A percentile compares a stretch with the other conserved stretches of the same genome.
These are phyloP conservation scores for Naegleria gruberi DNA, from an alignment of 208 protist species.

Conservation along the genomic window DNA sequence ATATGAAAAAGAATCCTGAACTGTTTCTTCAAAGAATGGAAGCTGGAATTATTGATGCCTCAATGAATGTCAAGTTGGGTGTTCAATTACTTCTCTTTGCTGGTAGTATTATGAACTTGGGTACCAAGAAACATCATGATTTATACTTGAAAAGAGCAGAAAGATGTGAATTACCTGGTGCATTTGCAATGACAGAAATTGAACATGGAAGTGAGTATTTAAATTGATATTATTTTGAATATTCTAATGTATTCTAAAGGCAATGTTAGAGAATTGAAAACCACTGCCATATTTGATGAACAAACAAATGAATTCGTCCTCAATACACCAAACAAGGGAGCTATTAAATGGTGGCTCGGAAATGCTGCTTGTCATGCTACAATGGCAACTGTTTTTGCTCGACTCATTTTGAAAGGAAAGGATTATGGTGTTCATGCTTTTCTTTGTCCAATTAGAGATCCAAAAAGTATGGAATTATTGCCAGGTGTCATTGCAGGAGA, in stretches of 20 bases:
- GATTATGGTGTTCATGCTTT: constrained; percentile 20
- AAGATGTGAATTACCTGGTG: constrained; percentile 30
- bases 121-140: constrained; percentile 52
- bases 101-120: constrained; percentile 56
- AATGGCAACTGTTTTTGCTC: background rate
- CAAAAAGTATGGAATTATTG: background rate
- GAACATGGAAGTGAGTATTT: constrained; percentile 39
- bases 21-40: background rate
- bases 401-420: constrained; percentile 3
- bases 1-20: background rate
- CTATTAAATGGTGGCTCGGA: constrained; percentile 32
- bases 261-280: constrained; percentile 40
- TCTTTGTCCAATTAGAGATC: constrained; percentile 15
- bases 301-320: constrained; percentile 24
- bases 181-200: constrained; percentile 41
- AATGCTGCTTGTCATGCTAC: constrained; percentile 1
- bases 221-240: too few relatives aligned
- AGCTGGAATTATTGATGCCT: constrained; percentile 16
- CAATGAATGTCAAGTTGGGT: constrained; percentile 18
- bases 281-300: constrained; percentile 33
- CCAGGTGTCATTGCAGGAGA: background rate
- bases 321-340: constrained; percentile 18
- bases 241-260: constrained; percentile 13
- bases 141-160: constrained; percentile 50
- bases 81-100: constrained; percentile 58